Evolutionary conservation across 2,329 filamentous ascomycete genomes (phyloP), one percentile per base, ranked within the genome.

Genomic region (Xylariaceae sp.): DNA sequence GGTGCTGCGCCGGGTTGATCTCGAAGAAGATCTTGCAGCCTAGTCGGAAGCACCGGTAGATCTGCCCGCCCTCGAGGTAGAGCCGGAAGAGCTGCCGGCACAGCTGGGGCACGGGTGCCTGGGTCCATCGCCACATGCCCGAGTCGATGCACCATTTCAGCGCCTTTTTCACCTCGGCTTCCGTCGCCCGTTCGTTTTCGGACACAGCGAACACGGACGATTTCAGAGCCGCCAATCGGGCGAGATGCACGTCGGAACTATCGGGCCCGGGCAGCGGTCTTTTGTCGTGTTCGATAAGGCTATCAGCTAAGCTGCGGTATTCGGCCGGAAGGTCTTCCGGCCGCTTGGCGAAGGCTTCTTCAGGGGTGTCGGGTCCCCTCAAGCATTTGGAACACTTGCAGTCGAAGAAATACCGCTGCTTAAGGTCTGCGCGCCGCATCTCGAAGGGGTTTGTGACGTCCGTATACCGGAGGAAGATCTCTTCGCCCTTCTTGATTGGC

Each of bases 391-490:
- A 57, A 62, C 80, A 83, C 40, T 67, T 66, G 67, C 80, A 83
- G 3, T 60, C 68, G 67, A 83, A 83, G 63, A 75, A 75, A 70
- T 80, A 81, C 5, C 70, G 71, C 23, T 73, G 62, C 52, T 72
- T 67, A 9, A 83, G 72, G 51, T 79, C 75, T 4, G 65, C 68
- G 57, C 79, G 78, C 6, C 80, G 74, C 3, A 77, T 70, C 26
- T 66, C 62, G 50, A 73, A 76, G 0, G 79, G 77, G 44, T 78
- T 75, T 2, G 77, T 78, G 32, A 68, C 67, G 54, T 81, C 79
- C 49, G 77, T 69, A 62, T 82, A 82, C 19, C 75, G 77, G 57
- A 81, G 77, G 57, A 73, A 75, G 37, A 83, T 73, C 61, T 82
- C 79, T 42, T 80, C 77, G 48, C 76, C 79, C 55, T 75, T 75